These are phyloP conservation scores for Pleodorina starrii DNA, from an alignment of 139 green algal species.

Conservation along the genomic window DNA sequence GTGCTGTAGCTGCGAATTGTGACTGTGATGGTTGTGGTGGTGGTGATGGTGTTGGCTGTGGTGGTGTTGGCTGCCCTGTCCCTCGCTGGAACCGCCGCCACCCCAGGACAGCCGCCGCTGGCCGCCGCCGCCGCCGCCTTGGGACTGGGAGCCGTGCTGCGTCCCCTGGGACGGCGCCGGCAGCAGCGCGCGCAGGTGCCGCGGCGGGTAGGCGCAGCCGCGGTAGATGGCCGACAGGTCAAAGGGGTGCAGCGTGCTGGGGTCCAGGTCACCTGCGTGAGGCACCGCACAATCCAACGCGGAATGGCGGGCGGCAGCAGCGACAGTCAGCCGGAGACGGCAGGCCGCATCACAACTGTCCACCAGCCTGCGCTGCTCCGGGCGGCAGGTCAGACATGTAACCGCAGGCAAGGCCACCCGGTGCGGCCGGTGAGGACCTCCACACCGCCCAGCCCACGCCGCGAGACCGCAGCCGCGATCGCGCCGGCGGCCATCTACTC, in stretches of 20 bases:
- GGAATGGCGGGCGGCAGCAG: too few relatives aligned
- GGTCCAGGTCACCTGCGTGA: constrained; percentile 64
- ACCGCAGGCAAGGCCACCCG: too few relatives aligned
- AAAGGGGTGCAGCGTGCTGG: constrained; percentile 63
- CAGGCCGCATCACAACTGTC: too few relatives aligned
- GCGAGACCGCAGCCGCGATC: too few relatives aligned
- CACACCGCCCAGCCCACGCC: too few relatives aligned
- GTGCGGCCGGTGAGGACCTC: too few relatives aligned
- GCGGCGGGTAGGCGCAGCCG: constrained; percentile 55
- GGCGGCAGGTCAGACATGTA: too few relatives aligned
- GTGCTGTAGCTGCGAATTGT: neutral
- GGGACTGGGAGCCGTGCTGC: neutral
- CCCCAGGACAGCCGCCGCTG: neutral
- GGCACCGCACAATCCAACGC: neutral
- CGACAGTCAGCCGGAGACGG: too few relatives aligned
- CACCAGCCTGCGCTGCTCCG: too few relatives aligned
- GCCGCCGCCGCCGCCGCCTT: neutral
- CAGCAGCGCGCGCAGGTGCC: constrained; percentile 24
- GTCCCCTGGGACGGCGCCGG: neutral
- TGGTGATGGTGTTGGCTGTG: neutral
- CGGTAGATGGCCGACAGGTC: constrained; percentile 66
- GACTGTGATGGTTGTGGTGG: neutral
- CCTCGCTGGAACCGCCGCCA: too few relatives aligned
- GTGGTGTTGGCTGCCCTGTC: neutral
- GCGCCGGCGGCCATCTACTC: too few relatives aligned